Base-by-base conservation (phyloP, 192 early-diverging fungal genomes). In the Chytriomyces sp. region DNA sequence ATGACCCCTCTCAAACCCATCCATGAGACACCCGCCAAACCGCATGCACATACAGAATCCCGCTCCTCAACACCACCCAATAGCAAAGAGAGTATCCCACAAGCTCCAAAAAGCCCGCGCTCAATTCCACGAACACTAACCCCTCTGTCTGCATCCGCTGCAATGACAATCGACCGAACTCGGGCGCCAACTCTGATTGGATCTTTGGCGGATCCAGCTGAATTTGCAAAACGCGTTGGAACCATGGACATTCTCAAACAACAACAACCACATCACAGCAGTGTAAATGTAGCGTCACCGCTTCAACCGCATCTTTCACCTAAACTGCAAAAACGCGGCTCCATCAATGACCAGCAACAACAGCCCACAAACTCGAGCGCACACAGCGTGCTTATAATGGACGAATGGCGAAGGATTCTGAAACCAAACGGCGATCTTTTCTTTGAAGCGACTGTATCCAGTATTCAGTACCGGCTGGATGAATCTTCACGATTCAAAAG, bases 1-100 rank as follows among this genome's bases (percentile, higher is more conserved):
- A 69, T 83, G 75, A 78, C 28, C 45, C 78, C 70, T 9, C 35
- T 72, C 0, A 23, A 64, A 64, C 11, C 11, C 13, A 16, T 28
- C 64, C 1, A 26, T 2, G 13, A 13, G 53, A 13, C 16, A 18
- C 53, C 53, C 53, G 13, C 53, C 16, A 20, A 20, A n/a, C 53
- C 20, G 13, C 35, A 35, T 35, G 35, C 35, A 4, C 35, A 35
- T 35, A 2, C 35, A 35, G 35, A 35, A 1, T 35, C 1, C 0
- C 35, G 1, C 0, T 3, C 35, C 0, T 35, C 35, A 35, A 35
- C 35, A 35, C 35, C 35, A 35, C 35, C 35, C 35, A 35, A 0
- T 35, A 35, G 0, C 35, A 35, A 35, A 35, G 35, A 35, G 4
- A 35, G 35, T 35, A 35, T 35, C 35, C 35, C 1, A 35, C 35